These are phyloP conservation scores for Globisporangium paddicum DNA, from an alignment of 352 stramenopile genomes.

Conservation along the genomic window DNA sequence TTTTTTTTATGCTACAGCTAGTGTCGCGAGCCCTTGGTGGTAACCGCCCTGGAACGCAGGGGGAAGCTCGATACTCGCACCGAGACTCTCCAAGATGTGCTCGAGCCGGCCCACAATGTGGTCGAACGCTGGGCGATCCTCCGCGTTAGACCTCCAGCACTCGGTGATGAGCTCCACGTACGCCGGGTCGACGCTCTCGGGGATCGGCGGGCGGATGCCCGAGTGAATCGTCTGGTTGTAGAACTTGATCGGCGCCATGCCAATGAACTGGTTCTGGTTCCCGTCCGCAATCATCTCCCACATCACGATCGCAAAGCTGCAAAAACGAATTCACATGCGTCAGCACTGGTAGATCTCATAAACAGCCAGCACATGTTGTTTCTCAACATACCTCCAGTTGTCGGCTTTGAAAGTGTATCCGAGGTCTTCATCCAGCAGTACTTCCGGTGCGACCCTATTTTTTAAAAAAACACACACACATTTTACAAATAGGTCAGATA, in stretches of 20 bases:
- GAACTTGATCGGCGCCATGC: constrained; percentile 89
- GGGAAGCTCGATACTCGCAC: constrained; percentile 76
- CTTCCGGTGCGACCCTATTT: constrained; percentile 83
- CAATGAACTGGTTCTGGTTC: constrained; percentile 82
- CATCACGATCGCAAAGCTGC: constrained; percentile 87
- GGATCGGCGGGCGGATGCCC: constrained; percentile 68
- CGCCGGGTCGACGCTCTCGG: constrained; percentile 55
- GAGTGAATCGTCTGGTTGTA: constrained; percentile 86
- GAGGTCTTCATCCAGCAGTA: constrained; percentile 83
- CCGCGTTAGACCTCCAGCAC: constrained; percentile 79
- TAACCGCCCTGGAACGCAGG: constrained; percentile 84
- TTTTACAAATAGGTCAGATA: not conserved
- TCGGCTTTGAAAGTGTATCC: constrained; percentile 88
- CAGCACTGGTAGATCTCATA: too few species aligned
- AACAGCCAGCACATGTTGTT: too few species aligned
- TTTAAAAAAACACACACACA: not conserved
- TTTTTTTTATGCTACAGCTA: constrained; percentile 8
- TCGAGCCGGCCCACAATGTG: constrained; percentile 78
- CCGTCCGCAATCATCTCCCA: constrained; percentile 87
- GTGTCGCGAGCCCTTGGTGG: constrained; percentile 42
- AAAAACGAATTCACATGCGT: not conserved
- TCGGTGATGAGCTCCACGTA: constrained; percentile 78
- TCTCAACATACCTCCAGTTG: constrained; percentile 69
- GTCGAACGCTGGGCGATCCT: constrained; percentile 68
- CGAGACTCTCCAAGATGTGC: constrained; percentile 59